A percentile compares a stretch with the other conserved stretches of the same genome.
These are phyloP conservation scores for Didymella sp. DNA, from an alignment of 2,329 filamentous ascomycete genomes.

Conservation along the genomic window DNA sequence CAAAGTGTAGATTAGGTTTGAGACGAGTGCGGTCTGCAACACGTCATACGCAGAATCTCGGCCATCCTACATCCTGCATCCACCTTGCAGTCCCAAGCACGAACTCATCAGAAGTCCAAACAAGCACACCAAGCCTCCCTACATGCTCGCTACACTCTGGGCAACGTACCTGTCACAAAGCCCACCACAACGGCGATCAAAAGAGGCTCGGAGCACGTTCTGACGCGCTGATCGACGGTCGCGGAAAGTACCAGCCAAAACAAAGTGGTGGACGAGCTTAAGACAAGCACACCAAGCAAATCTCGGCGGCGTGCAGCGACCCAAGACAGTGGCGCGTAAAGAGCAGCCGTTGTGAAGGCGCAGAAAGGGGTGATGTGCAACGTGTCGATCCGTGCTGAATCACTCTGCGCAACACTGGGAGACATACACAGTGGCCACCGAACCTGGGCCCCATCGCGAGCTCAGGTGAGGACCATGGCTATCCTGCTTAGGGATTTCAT, in stretches of 20 bases:
- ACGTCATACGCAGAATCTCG: neutral
- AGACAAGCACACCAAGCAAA: neutral
- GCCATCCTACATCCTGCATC: neutral
- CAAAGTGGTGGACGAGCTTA: neutral
- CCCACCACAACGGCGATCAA: neutral
- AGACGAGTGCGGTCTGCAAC: neutral
- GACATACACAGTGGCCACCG: no score
- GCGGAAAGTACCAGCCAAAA: conserved; percentile 3
- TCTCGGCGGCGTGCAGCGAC: neutral
- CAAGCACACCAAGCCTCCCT: conserved; percentile 20
- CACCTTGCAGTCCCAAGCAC: neutral
- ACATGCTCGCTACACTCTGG: conserved; percentile 4
- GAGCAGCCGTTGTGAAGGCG: neutral
- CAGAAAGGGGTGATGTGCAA: neutral
- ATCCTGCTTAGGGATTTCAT: no score
- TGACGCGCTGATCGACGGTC: neutral
- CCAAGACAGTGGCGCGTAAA: neutral
- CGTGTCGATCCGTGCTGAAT: neutral
- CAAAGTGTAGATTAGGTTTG: neutral
- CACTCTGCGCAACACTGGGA: neutral
- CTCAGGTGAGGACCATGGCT: no score
- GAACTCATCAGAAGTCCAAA: conserved; percentile 7
- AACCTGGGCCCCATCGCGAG: no score
- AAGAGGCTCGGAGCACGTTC: conserved; percentile 1
- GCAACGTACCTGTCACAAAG: neutral